Conservation (phyloP, 2,329 filamentous ascomycete genomes). For the Juglanconis oblonga region DNA sequence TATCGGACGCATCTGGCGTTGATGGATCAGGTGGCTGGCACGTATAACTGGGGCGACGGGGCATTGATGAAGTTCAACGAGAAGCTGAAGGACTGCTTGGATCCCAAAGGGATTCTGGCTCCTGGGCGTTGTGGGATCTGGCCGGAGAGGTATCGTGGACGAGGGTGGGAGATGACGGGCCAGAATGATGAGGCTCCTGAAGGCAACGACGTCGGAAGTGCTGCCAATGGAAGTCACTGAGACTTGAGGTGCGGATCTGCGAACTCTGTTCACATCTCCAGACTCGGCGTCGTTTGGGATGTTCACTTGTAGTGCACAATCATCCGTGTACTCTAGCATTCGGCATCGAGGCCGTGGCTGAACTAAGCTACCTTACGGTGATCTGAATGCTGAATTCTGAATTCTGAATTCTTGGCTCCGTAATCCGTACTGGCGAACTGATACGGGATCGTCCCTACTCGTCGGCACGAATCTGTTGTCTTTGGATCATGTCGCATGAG, state of each 20-base stretch:
- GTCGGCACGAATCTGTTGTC: no score
- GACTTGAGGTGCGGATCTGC: not conserved
- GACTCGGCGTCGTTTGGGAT: no score
- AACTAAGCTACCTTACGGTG: no score
- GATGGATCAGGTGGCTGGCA: slow-evolving; percentile 37
- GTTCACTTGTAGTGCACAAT: no score
- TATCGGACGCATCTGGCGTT: slow-evolving; percentile 38
- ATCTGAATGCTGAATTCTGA: no score
- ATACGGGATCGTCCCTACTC: no score
- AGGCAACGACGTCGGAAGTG: slow-evolving; percentile 27
- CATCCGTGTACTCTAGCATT: no score
- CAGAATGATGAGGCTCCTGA: slow-evolving; percentile 29
- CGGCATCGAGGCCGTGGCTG: no score
- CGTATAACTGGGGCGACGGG: slow-evolving; percentile 37
- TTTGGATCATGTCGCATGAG: no score
- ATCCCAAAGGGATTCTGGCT: slow-evolving; percentile 43
- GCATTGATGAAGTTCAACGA: slow-evolving; percentile 35
- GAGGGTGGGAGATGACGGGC: slow-evolving; percentile 35
- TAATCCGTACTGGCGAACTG: no score
- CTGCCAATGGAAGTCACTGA: not conserved
- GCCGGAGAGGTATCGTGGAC: slow-evolving; percentile 30
- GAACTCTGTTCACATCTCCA: no score
- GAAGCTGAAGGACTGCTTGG: slow-evolving; percentile 36
- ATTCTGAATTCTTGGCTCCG: no score
- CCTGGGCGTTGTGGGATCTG: slow-evolving; percentile 46